phyloP scores from a whole-genome alignment of 768 basidiomycete species.

The Xerocomus spinulosus region DNA sequence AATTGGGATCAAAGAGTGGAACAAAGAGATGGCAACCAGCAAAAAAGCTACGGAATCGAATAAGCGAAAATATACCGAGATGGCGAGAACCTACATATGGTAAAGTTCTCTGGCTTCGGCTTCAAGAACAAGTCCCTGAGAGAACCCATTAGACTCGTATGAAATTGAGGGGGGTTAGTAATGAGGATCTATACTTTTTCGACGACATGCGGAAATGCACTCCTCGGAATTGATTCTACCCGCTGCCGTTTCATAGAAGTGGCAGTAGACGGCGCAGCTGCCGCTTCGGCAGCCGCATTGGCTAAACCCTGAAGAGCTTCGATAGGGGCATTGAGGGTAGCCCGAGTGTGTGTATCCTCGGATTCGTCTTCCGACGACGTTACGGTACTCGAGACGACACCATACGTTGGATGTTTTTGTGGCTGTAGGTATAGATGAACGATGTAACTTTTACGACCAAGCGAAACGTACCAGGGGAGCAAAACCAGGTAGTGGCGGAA shows the following conservation, averaged over 20 bases:
- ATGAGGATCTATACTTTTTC: conserved; percentile 56
- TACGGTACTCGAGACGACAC: conserved; percentile 78
- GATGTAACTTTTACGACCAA: conserved; percentile 8
- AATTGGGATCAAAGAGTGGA: conserved; percentile 87
- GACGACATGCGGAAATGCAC: conserved; percentile 85
- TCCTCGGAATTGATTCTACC: conserved; percentile 76
- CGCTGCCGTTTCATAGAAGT: conserved; percentile 76
- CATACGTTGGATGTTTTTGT: conserved; percentile 88
- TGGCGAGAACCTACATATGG: conserved; percentile 62
- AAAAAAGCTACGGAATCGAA: conserved; percentile 65
- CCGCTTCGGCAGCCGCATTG: conserved; percentile 92
- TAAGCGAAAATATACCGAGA: conserved; percentile 5
- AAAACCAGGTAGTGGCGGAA: conserved; percentile 88
- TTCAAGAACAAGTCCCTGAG: conserved; percentile 79
- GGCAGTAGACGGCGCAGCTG: conserved; percentile 66
- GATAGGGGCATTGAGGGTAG: conserved; percentile 85
- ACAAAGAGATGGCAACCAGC: conserved; percentile 96
- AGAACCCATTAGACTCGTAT: not conserved
- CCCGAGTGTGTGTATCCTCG: conserved; percentile 80
- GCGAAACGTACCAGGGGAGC: conserved; percentile 69
- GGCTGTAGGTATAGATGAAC: conserved; percentile 44
- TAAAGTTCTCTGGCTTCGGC: conserved; percentile 85
- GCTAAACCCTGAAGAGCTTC: conserved; percentile 92
- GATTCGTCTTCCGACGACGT: conserved; percentile 90
- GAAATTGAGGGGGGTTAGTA: not conserved